phyloP scores from a whole-genome alignment of 2,329 filamentous ascomycete genomes.

The Xylariaceae sp. region DNA sequence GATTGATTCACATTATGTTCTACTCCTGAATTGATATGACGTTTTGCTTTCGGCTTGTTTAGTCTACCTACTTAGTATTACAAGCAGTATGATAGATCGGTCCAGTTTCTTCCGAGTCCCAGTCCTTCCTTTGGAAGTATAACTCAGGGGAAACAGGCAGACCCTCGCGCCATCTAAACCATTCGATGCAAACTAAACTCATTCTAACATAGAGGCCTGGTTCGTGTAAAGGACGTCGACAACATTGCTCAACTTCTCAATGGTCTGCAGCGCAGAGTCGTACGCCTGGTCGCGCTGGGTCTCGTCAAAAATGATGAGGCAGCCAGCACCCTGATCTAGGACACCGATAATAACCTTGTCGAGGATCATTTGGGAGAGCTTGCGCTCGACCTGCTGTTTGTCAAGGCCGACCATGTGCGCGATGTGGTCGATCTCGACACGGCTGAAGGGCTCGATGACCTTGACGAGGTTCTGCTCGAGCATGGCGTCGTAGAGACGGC shows the following conservation, averaged over 20 bases:
- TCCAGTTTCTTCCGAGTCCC: neutral
- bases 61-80: slow-evolving; percentile 21
- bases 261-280: slow-evolving; percentile 87
- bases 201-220: slow-evolving; percentile 93
- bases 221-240: slow-evolving; percentile 97
- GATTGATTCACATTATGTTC: neutral
- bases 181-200: neutral
- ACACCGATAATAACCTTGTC: slow-evolving; percentile 99
- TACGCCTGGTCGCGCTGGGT: slow-evolving; percentile 89
- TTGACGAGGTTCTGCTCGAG: slow-evolving; percentile 99
- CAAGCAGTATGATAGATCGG: slow-evolving; percentile 7
- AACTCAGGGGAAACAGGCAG: neutral
- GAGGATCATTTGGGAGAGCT: slow-evolving; percentile 98
- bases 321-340: slow-evolving; percentile 93
- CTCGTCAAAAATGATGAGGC: slow-evolving; percentile 95
- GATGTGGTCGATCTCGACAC: slow-evolving; percentile 94
- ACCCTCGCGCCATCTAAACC: slow-evolving; percentile 1
- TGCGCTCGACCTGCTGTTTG: slow-evolving; percentile 93
- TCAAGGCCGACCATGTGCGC: slow-evolving; percentile 97
- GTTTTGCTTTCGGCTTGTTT: slow-evolving; percentile 3
- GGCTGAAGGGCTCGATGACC: slow-evolving; percentile 97
- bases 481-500: slow-evolving; percentile 95
- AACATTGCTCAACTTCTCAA: slow-evolving; percentile 94
- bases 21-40: slow-evolving; percentile 1
- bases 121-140: neutral